phyloP scores from a whole-genome alignment of 1,284 basidiomycete genomes.

The Porogramme epimiltina region DNA sequence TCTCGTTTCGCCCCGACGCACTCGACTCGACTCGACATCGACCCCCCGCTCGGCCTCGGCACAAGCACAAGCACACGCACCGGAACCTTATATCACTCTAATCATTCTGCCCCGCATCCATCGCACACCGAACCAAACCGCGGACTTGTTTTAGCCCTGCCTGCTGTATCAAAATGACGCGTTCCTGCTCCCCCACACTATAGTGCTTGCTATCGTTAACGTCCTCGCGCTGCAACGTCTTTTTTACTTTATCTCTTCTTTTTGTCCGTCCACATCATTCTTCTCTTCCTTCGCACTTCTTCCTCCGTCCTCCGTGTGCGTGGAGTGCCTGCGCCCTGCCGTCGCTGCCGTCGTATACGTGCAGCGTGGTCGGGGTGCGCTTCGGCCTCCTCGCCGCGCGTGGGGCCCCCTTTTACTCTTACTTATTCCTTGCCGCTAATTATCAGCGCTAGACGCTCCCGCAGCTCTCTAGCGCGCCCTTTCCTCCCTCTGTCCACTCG shows the following conservation, averaged over 20 bases:
- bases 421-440: conserved; percentile 7
- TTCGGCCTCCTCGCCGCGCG: conserved; percentile 3
- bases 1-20: too few species aligned
- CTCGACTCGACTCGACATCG: neutral
- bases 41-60: neutral
- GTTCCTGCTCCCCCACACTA: conserved; percentile 9
- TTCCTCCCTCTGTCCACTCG: conserved; percentile 9
- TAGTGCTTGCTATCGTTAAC: conserved; percentile 24
- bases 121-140: neutral
- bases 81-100: conserved; percentile 15
- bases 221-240: conserved; percentile 12
- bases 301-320: too few species aligned
- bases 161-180: conserved; percentile 24
- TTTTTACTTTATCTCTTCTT: neutral
- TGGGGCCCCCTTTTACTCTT: too few species aligned
- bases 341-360: too few species aligned
- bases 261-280: neutral
- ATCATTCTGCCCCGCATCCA: neutral
- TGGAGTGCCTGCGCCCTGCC: too few species aligned
- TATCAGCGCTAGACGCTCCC: conserved; percentile 23
- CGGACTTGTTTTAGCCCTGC: conserved; percentile 5
- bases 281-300: neutral
- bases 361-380: too few species aligned
- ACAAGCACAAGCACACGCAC: neutral
- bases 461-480: conserved; percentile 5